phyloP scores from a whole-genome alignment of 148 eudicot species.

The Euryodendron excelsum region DNA sequence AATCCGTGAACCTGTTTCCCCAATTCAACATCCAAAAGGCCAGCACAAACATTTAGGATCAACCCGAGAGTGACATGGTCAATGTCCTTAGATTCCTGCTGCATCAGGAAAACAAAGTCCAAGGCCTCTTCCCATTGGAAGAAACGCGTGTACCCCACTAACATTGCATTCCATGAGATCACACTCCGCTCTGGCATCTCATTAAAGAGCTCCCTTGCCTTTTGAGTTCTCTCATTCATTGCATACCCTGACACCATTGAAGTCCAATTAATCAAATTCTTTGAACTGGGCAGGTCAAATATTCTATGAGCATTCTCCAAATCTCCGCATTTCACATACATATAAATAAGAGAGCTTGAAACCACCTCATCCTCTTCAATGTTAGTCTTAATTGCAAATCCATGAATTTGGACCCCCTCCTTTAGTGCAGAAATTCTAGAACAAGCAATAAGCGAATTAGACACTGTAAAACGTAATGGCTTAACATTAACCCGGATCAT shows the following conservation, averaged over 20 bases:
- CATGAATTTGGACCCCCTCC: slow-evolving; percentile 71
- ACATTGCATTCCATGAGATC: slow-evolving; percentile 76
- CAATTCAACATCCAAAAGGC: slow-evolving; percentile 57
- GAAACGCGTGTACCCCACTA: slow-evolving; percentile 55
- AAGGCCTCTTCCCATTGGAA: slow-evolving; percentile 65
- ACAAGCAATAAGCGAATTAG: slow-evolving; percentile 71
- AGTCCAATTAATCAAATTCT: slow-evolving; percentile 52
- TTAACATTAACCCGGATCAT: slow-evolving; percentile 36
- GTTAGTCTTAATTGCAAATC: slow-evolving; percentile 43
- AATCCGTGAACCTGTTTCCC: slow-evolving; percentile 77
- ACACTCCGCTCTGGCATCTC: slow-evolving; percentile 62
- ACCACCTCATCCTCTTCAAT: slow-evolving; percentile 53
- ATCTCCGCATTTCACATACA: slow-evolving; percentile 60
- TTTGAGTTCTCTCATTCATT: slow-evolving; percentile 40
- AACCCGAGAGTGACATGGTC: slow-evolving; percentile 56
- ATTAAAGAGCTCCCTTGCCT: slow-evolving; percentile 65
- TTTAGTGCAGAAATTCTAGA: slow-evolving; percentile 39
- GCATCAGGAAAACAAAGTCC: slow-evolving; percentile 46
- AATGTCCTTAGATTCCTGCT: slow-evolving; percentile 20
- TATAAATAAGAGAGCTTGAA: slow-evolving; percentile 50
- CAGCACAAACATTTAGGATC: slow-evolving; percentile 55
- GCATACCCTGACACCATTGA: slow-evolving; percentile 67
- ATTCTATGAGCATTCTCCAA: slow-evolving; percentile 45
- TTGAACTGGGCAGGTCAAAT: slow-evolving; percentile 37
- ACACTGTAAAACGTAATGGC: slow-evolving; percentile 54